Evolutionary conservation across 2,329 filamentous ascomycete genomes (phyloP).

Genomic region (Sporothrix curviconia): DNA sequence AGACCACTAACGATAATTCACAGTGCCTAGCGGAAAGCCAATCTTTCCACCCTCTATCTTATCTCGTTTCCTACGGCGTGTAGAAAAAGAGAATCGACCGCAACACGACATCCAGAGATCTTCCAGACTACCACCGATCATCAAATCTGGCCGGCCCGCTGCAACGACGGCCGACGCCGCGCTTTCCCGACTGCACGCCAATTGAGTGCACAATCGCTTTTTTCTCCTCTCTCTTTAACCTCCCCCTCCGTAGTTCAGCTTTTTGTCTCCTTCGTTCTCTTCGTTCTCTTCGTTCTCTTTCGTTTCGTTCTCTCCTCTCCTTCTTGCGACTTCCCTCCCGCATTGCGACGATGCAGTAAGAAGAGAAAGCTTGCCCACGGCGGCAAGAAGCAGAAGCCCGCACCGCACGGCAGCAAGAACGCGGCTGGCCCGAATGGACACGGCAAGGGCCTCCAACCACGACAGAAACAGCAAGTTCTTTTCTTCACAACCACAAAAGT

Average conservation of each 20-base stretch:
- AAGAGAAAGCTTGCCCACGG: conserved; percentile 36
- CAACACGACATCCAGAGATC: background rate
- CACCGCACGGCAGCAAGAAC: conserved; percentile 6
- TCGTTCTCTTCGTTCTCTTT: background rate
- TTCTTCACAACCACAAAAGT: conserved; percentile 1
- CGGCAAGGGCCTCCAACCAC: conserved; percentile 12
- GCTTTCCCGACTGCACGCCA: too few species aligned
- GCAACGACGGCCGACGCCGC: background rate
- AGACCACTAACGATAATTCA: too few species aligned
- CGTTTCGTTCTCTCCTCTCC: background rate
- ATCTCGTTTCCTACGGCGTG: background rate
- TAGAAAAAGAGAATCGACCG: background rate
- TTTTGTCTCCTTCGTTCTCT: background rate
- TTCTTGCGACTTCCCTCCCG: too few species aligned
- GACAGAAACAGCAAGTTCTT: conserved; percentile 1
- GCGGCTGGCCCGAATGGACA: background rate
- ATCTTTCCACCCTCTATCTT: too few species aligned
- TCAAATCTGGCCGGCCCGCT: background rate
- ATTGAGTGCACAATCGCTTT: background rate
- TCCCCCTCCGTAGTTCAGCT: too few species aligned
- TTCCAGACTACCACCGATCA: conserved; percentile 2
- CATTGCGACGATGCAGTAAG: conserved; percentile 29
- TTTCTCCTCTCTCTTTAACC: background rate
- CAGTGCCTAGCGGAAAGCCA: too few species aligned
- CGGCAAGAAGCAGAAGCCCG: conserved; percentile 10